Evolutionary conservation across 2,329 filamentous ascomycete genomes (phyloP), one percentile per base, ranked within the genome.

Genomic region (Aspergillus sergii): DNA sequence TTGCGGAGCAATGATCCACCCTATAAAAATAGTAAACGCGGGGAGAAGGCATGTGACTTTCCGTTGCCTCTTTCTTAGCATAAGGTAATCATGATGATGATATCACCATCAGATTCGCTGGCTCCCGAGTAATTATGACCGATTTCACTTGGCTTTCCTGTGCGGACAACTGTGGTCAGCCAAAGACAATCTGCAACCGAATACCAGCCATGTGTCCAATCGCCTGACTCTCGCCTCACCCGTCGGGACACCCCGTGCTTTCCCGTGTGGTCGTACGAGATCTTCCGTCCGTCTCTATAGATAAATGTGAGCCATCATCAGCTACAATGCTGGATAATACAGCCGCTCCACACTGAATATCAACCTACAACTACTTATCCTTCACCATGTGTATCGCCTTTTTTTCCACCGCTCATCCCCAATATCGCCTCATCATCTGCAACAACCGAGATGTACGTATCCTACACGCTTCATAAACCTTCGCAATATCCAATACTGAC

Each of bases 311-410:
- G 16, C 19, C 28, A 10, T 2, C 3, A 51, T 16, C 28, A 51
- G 28, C 26, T 30, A 9, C 19, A 51, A 19, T 51, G 28, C 28
- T 32, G 16, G 48, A 19, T 51, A 34, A 51, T 30, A 32, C 9
- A 32, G 19, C n/a, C 19, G 39, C 16, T n/a, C 16, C 9, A 41
- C 7, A 41, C 39, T 41, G 19, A 41, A 5, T n/a, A n/a, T 41
- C 48, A 51, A 51, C 19, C 19, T 51, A 32, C 48, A 21, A 21
- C 19, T 32, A 51, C 28, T 16, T 10, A 51, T 19, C 16, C 5
- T 23, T 26, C n/a, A 55, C 12, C n/a, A 64, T 64, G 59, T 64
- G 63, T 46, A 62, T 62, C 41, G 59, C 63, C 12, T 56, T 64
- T 28, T 43, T 64, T 11, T 64, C 59, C 16, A 62, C 63, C 32